Evolutionary conservation across 169 alveolate species (phyloP), one percentile per base, ranked within the genome.

Genomic region (Miamiensis avidus): DNA sequence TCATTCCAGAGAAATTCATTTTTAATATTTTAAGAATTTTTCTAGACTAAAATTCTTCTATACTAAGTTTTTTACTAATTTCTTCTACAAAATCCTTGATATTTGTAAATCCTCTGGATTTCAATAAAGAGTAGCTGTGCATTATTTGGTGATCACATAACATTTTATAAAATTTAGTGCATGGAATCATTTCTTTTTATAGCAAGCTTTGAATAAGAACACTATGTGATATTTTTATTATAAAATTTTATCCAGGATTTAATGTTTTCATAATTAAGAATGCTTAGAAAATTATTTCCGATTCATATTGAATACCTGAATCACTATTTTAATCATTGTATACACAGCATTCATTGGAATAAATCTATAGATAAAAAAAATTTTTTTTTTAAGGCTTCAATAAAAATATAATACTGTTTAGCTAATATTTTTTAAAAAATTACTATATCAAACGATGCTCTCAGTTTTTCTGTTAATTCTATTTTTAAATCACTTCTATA

Each of bases 381-480:
- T n/a, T n/a, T n/a, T n/a, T n/a, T n/a, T n/a, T n/a, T n/a, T n/a
- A n/a, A n/a, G n/a, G n/a, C n/a, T n/a, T n/a, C n/a, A n/a, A n/a
- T n/a, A n/a, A n/a, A n/a, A n/a, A n/a, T n/a, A n/a, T n/a, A n/a
- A n/a, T n/a, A n/a, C n/a, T n/a, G n/a, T n/a, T n/a, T n/a, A n/a
- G n/a, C n/a, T n/a, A n/a, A n/a, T n/a, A n/a, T n/a, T n/a, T n/a
- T n/a, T n/a, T n/a, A 34, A 28, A 27, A 27, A 29, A 20, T 78
- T 79, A 79, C 84, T 34, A 79, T 79, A 29, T 79, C 84, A 49
- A 49, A 79, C 16, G 34, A 29, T 6, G 84, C 84, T 29, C 84
- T 79, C 20, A 34, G 31, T 34, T 29, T 49, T 72, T 79, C 84
- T 0, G 25, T 29, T 16, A 49, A 29, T 1, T 49, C 65, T n/a